Conservation (phyloP, 1,284 basidiomycete species). For the Dichomitus squalens region DNA sequence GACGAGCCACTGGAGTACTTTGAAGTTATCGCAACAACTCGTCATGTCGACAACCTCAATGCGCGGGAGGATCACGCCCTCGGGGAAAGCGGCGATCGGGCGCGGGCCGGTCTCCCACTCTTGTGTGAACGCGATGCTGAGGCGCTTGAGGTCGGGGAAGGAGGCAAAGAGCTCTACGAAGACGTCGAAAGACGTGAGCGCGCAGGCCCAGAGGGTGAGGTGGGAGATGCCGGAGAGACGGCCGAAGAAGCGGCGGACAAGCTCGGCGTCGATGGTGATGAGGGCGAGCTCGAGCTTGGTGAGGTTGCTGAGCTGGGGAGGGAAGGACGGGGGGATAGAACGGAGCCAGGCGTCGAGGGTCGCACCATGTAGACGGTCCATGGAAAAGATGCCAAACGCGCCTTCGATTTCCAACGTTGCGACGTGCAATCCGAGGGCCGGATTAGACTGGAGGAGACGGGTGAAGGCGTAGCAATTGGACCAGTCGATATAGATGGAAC, state of each 20-base stretch:
- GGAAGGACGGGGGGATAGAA: slow-evolving; percentile 14
- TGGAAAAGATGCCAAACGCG: slow-evolving; percentile 23
- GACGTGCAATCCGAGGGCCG: slow-evolving; percentile 7
- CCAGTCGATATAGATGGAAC: slow-evolving; percentile 23
- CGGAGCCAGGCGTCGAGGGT: slow-evolving; percentile 24
- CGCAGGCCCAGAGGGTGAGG: slow-evolving; percentile 22
- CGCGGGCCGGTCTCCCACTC: slow-evolving; percentile 20
- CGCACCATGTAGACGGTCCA: slow-evolving; percentile 23
- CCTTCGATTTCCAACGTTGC: slow-evolving; percentile 22
- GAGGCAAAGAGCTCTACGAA: slow-evolving; percentile 18
- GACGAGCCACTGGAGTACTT: slow-evolving; percentile 19
- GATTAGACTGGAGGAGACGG: slow-evolving; percentile 12
- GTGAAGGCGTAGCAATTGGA: slow-evolving; percentile 21
- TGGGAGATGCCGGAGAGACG: slow-evolving; percentile 12
- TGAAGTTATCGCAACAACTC: slow-evolving; percentile 21
- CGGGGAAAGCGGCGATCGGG: neutral
- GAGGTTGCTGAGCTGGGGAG: slow-evolving; percentile 13
- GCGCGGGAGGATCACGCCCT: neutral
- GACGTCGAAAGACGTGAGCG: slow-evolving; percentile 18
- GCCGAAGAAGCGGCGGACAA: slow-evolving; percentile 17
- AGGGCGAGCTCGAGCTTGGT: slow-evolving; percentile 23
- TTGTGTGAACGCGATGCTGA: slow-evolving; percentile 21
- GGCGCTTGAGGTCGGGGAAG: slow-evolving; percentile 10
- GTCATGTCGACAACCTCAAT: slow-evolving; percentile 18
- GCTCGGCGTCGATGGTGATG: slow-evolving; percentile 18